phyloP scores from a whole-genome alignment of 1,139 yeast genomes.

The Yamadazyma kanchanaburiensis region DNA sequence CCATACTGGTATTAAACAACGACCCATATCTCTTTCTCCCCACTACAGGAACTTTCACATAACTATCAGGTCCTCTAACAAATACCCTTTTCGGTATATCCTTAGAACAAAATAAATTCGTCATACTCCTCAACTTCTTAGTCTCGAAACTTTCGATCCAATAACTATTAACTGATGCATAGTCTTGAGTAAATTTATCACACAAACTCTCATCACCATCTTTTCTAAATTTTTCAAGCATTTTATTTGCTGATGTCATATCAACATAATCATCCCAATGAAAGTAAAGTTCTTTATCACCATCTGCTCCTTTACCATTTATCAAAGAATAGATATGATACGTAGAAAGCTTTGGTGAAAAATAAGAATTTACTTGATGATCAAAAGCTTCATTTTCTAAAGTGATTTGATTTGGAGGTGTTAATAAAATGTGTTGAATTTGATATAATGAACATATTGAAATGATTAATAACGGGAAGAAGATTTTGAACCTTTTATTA shows the following conservation, averaged over 20 bases:
- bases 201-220: constrained; percentile 20
- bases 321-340: constrained; percentile 14
- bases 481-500: constrained; percentile 18
- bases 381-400: constrained; percentile 23
- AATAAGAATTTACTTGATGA: constrained; percentile 19
- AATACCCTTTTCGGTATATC: constrained; percentile 27
- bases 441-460: constrained; percentile 14
- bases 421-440: constrained; percentile 10
- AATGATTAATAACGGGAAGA: constrained; percentile 15
- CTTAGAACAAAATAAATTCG: constrained; percentile 31
- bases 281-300: constrained; percentile 16
- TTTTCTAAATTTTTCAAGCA: constrained; percentile 17
- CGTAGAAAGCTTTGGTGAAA: constrained; percentile 29
- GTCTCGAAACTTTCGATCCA: constrained; percentile 32
- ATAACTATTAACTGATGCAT: constrained; percentile 32
- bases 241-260: constrained; percentile 21
- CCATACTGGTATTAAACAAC: constrained; percentile 4
- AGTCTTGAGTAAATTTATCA: constrained; percentile 17
- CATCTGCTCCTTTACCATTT: constrained; percentile 14
- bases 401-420: constrained; percentile 19
- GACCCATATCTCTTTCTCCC: constrained; percentile 24
- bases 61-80: constrained; percentile 23
- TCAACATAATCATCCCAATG: constrained; percentile 48
- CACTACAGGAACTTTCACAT: constrained; percentile 28
- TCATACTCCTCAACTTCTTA: constrained; percentile 34